Evolutionary conservation across 2,329 filamentous ascomycete species (phyloP).

Genomic region (Stemphylium vesicarium): DNA sequence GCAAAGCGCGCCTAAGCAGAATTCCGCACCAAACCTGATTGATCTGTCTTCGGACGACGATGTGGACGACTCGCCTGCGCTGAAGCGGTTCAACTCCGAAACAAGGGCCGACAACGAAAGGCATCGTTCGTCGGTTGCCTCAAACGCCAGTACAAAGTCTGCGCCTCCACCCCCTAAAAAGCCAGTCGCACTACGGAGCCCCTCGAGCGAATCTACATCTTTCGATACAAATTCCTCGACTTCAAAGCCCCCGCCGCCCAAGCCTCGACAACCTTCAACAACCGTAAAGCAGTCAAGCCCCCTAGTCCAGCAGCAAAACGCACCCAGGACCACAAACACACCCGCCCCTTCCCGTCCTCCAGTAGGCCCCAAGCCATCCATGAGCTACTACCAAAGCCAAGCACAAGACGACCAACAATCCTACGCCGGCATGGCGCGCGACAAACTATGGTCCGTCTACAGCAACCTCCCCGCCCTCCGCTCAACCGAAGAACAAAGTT

Average conservation of each 20-base stretch:
- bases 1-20: conserved; percentile 30
- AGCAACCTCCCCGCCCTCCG: conserved; percentile 47
- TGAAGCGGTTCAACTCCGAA: conserved; percentile 38
- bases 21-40: conserved; percentile 51
- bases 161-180: conserved; percentile 43
- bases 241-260: conserved; percentile 44
- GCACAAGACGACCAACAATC: conserved; percentile 33
- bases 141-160: conserved; percentile 34
- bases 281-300: conserved; percentile 36
- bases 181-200: conserved; percentile 48
- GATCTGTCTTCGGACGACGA: conserved; percentile 57
- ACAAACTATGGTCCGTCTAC: conserved; percentile 50
- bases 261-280: conserved; percentile 39
- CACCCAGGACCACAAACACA: conserved; percentile 31
- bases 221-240: conserved; percentile 25
- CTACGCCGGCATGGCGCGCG: conserved; percentile 47
- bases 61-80: conserved; percentile 17
- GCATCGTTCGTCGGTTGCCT: conserved; percentile 24
- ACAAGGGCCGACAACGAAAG: conserved; percentile 21
- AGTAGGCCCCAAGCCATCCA: conserved; percentile 31
- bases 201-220: conserved; percentile 39
- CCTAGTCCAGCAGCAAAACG: conserved; percentile 32
- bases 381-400: conserved; percentile 25
- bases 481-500: conserved; percentile 24
- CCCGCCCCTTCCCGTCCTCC: conserved; percentile 44